phyloP scores from a whole-genome alignment of 306 rosid genomes.

The Cucumis cinereus region DNA sequence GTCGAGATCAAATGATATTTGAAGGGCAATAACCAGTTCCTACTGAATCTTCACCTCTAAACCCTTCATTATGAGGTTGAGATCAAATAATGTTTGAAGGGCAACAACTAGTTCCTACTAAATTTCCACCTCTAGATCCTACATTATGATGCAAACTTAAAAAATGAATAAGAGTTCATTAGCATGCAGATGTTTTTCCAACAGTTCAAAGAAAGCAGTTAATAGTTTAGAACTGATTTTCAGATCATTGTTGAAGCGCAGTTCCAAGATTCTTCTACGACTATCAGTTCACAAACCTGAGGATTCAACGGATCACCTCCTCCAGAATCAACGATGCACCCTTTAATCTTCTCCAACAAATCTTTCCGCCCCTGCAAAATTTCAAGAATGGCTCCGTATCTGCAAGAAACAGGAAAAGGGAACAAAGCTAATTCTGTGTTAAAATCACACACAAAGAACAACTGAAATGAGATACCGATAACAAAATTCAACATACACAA shows the following conservation, averaged over 20 bases:
- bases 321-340: conserved; percentile 80
- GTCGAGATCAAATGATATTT: not conserved
- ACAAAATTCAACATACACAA: conserved; percentile 41
- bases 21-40: not conserved
- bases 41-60: not conserved
- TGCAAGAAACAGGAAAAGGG: conserved; percentile 19
- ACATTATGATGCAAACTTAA: not conserved
- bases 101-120: not conserved
- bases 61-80: not conserved
- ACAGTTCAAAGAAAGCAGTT: not conserved
- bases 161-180: not conserved
- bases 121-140: not conserved
- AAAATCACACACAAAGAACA: not conserved
- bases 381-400: conserved; percentile 65
- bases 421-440: not conserved
- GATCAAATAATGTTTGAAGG: too few species aligned
- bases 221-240: not conserved
- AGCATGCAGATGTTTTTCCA: not conserved
- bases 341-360: conserved; percentile 53
- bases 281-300: conserved; percentile 32
- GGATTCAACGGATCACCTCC: conserved; percentile 78
- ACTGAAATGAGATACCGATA: not conserved
- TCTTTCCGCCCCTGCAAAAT: conserved; percentile 32
- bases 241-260: not conserved
- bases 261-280: not conserved